These are phyloP conservation scores for Aureobasidium namibiae DNA, from an alignment of 2,329 filamentous ascomycete genomes.

Conservation along the genomic window DNA sequence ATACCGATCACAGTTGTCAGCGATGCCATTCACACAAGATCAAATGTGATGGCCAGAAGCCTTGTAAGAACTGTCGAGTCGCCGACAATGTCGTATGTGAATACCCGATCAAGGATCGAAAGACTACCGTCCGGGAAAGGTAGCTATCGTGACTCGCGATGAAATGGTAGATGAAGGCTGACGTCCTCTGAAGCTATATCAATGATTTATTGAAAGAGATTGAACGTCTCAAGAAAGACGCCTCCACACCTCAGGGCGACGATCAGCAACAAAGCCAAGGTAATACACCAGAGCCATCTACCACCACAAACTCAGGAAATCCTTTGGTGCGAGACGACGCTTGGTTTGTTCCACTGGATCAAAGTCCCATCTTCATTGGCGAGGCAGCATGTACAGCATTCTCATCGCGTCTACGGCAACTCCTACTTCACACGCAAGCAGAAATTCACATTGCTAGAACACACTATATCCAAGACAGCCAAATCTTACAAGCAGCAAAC, in stretches of 20 bases:
- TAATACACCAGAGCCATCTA: background rate
- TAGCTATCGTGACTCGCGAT: constrained; percentile 4
- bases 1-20: constrained; percentile 6
- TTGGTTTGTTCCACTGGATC: constrained; percentile 27
- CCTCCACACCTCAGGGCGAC: background rate
- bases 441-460: constrained; percentile 27
- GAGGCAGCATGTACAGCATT: constrained; percentile 32
- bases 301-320: constrained; percentile 21
- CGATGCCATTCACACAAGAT: constrained; percentile 21
- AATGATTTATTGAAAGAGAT: constrained; percentile 26
- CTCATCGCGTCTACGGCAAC: constrained; percentile 29
- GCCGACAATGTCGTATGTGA: constrained; percentile 17
- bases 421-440: constrained; percentile 18
- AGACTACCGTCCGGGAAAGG: constrained; percentile 25
- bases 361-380: constrained; percentile 28
- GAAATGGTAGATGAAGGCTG: background rate
- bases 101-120: constrained; percentile 24
- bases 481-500: constrained; percentile 28
- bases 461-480: constrained; percentile 25
- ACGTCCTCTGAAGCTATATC: constrained; percentile 20
- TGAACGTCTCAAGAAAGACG: constrained; percentile 19
- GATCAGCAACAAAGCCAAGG: background rate
- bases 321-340: constrained; percentile 32
- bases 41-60: constrained; percentile 27
- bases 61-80: constrained; percentile 25